Percentiles rank a stretch among this genome's conserved stretches.
Conservation (phyloP, 805 yeast species). For the Ogataea naganishii region DNA sequence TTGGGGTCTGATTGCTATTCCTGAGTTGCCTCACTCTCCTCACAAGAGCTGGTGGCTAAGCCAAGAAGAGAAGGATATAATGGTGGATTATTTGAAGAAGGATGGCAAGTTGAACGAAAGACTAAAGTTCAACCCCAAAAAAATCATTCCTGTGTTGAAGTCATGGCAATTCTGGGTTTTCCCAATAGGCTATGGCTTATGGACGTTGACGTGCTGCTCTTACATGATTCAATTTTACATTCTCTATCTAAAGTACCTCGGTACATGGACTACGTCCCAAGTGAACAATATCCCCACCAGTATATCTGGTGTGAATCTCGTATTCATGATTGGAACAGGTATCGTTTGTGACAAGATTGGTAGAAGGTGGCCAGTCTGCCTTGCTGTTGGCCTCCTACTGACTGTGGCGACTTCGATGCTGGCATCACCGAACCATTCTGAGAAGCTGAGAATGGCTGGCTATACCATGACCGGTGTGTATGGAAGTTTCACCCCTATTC, state of each 20-base stretch:
- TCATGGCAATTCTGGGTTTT: conserved; percentile 15
- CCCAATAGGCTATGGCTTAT: conserved; percentile 15
- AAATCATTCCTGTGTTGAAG: too few species aligned
- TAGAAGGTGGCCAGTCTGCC: conserved; percentile 10
- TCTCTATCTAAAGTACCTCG: conserved; percentile 23
- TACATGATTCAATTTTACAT: conserved; percentile 18
- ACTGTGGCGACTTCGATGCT: conserved; percentile 3
- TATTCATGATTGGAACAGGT: conserved; percentile 29
- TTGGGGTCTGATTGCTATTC: conserved; percentile 50
- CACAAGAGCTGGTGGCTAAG: conserved; percentile 10
- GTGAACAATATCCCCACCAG: conserved; percentile 49
- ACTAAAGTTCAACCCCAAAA: conserved; percentile 25
- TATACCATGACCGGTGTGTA: conserved; percentile 12
- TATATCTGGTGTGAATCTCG: conserved; percentile 41
- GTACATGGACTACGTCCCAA: conserved; percentile 30
- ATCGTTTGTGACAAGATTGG: conserved; percentile 15
- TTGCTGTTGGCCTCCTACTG: conserved; percentile 5
- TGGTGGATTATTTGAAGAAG: conserved; percentile 18
- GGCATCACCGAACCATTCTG: conserved; percentile 8
- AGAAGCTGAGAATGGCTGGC: conserved; percentile 13
- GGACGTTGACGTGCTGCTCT: conserved; percentile 18
- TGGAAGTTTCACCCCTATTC: conserved; percentile 8
- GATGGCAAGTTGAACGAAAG: conserved; percentile 28
- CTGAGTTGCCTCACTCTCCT: conserved; percentile 34
- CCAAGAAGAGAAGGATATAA: conserved; percentile 20